A percentile compares a stretch with the other conserved stretches of the same genome.
phyloP scores from a whole-genome alignment of 345 rosid genomes.

The Syzygium grande region DNA sequence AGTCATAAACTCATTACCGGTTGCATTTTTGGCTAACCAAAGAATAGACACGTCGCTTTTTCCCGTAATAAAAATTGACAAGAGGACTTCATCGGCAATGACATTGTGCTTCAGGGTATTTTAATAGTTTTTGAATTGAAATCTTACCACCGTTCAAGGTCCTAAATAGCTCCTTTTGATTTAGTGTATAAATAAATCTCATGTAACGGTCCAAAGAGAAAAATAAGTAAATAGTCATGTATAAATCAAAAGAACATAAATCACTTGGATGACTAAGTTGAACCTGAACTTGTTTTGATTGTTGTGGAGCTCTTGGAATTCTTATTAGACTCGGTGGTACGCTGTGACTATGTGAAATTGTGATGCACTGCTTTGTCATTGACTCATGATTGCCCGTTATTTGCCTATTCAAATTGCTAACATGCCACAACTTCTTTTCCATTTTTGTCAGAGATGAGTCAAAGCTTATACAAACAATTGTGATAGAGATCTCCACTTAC shows the following conservation, averaged over 20 bases:
- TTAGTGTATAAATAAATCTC: neutral
- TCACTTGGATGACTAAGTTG: neutral
- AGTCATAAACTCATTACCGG: no score
- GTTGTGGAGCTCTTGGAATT: neutral
- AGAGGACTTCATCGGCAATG: no score
- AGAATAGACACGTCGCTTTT: no score
- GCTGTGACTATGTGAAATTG: neutral
- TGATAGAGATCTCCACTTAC: neutral
- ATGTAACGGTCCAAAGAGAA: neutral
- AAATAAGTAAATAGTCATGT: no score
- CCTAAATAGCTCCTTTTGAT: neutral
- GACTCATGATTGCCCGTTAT: accelerated
- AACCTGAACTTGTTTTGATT: neutral
- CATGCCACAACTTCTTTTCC: neutral
- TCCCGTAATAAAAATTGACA: no score
- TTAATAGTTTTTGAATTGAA: no score
- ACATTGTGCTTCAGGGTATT: neutral
- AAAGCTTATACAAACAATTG: neutral
- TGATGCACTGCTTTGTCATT: accelerated
- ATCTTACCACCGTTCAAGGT: neutral
- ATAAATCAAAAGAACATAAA: neutral
- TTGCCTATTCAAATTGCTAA: neutral
- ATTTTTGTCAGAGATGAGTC: neutral
- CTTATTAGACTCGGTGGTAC: neutral
- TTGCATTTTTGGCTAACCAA: no score